These are phyloP conservation scores for Syncephalastrum contaminatum DNA, from an alignment of 371 early-diverging fungal genomes.

Conservation along the genomic window DNA sequence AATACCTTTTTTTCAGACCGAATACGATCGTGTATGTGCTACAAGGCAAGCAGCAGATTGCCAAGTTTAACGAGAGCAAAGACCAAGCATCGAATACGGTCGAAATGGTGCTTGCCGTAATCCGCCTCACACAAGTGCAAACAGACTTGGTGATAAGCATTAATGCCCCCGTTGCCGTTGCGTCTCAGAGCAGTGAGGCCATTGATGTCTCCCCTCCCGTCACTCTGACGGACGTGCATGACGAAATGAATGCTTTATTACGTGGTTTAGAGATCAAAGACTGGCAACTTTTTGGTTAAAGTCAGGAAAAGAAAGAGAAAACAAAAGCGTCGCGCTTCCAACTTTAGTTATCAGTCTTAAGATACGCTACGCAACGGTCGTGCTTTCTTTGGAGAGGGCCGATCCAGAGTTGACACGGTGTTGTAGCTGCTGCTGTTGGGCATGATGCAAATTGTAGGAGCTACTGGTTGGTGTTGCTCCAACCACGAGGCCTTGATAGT, in stretches of 20 bases:
- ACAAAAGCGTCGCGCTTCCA: not conserved
- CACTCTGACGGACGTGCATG: conserved; percentile 34
- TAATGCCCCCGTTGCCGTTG: conserved; percentile 63
- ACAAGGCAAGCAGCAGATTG: conserved; percentile 62
- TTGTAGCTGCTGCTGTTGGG: conserved; percentile 29
- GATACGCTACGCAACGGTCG: too few species aligned
- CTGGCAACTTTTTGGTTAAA: conserved; percentile 59
- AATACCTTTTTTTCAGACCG: conserved; percentile 1
- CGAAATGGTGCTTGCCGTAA: conserved; percentile 63
- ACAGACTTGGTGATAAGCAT: conserved; percentile 77
- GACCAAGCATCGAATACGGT: conserved; percentile 59
- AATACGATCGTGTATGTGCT: conserved; percentile 29
- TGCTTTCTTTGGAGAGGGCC: too few species aligned
- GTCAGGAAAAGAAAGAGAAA: not conserved
- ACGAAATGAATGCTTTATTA: conserved; percentile 48
- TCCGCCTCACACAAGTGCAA: conserved; percentile 58
- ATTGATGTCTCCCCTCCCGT: conserved; percentile 28
- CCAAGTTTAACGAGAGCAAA: conserved; percentile 68
- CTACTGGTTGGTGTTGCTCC: conserved; percentile 39
- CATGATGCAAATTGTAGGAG: conserved; percentile 26
- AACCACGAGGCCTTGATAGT: conserved; percentile 47
- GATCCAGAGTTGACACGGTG: too few species aligned
- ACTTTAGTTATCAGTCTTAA: too few species aligned
- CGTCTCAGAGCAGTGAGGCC: conserved; percentile 35
- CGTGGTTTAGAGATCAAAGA: conserved; percentile 47